A percentile compares a stretch with the other conserved stretches of the same genome.
These are phyloP conservation scores for Rhododendron ferrugineum DNA, from an alignment of 148 eudicot genomes.

Conservation along the genomic window DNA sequence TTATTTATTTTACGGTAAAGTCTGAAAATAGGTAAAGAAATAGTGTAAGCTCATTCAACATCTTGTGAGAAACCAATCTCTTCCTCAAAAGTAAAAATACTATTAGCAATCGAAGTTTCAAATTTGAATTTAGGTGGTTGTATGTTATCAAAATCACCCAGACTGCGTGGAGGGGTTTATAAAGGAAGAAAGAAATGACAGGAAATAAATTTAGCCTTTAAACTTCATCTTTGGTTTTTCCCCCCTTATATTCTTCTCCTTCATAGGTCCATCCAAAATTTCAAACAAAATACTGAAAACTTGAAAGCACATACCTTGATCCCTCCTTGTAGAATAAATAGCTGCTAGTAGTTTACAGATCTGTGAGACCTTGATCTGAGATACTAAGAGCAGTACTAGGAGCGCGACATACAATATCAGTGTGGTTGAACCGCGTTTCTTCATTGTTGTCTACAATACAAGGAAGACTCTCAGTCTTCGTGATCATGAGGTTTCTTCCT, in stretches of 20 bases:
- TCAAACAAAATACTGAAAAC: background rate
- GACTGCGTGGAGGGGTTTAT: background rate
- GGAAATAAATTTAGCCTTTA: background rate
- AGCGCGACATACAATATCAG: background rate
- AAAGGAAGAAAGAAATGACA: background rate
- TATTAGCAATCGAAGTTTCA: background rate
- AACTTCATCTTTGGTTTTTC: background rate
- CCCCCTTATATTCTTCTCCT: background rate
- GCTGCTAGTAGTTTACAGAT: constrained; percentile 7
- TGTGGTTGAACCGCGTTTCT: constrained; percentile 11
- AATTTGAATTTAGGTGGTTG: background rate
- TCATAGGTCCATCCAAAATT: background rate
- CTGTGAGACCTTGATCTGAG: constrained; percentile 13
- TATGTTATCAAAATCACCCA: background rate
- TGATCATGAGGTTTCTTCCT: background rate
- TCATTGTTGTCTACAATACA: constrained; percentile 8
- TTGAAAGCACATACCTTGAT: constrained; percentile 10
- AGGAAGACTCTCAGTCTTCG: background rate
- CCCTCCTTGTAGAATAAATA: background rate
- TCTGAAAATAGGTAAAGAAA: background rate
- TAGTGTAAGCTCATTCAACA: no score
- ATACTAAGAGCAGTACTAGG: constrained; percentile 8
- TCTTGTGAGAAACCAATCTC: background rate
- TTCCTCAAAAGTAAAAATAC: background rate
- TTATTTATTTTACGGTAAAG: background rate